Evolutionary conservation across 177 flowering plant genomes (phyloP).

Genomic region (Vitis hybrid): DNA sequence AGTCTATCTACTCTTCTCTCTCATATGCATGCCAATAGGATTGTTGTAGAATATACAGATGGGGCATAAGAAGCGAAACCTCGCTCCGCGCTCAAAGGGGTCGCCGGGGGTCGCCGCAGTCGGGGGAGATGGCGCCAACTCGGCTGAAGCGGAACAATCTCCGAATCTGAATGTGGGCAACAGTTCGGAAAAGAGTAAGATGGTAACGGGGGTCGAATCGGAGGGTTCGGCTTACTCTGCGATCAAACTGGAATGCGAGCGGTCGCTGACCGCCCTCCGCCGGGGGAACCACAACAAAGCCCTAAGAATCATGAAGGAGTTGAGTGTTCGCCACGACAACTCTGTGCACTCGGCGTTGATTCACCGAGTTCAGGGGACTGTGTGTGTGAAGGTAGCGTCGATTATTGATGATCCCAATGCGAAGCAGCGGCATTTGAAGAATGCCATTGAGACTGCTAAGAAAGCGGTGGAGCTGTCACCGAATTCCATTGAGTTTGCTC

Average conservation of each 20-base stretch:
- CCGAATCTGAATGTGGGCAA: background rate
- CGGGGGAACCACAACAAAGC: conserved; percentile 91
- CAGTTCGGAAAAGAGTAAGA: conserved; percentile 6
- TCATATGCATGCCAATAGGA: conserved; percentile 30
- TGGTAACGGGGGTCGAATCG: conserved; percentile 5
- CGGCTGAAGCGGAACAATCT: conserved; percentile 7
- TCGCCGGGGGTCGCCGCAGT: conserved; percentile 18
- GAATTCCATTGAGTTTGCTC: conserved; percentile 78
- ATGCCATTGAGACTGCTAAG: conserved; percentile 68
- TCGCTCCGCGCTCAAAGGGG: conserved; percentile 42
- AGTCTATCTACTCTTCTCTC: conserved; percentile 6
- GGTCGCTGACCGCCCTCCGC: conserved; percentile 66
- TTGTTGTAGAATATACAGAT: conserved; percentile 25
- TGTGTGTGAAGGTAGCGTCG: conserved; percentile 73
- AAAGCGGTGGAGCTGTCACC: conserved; percentile 70
- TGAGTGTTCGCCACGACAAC: conserved; percentile 34
- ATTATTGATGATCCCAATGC: conserved; percentile 68
- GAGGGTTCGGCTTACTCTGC: conserved; percentile 29
- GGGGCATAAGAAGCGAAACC: conserved; percentile 76
- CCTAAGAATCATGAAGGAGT: conserved; percentile 79
- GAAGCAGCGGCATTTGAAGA: conserved; percentile 65
- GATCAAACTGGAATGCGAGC: conserved; percentile 83
- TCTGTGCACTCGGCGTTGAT: conserved; percentile 45
- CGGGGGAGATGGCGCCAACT: background rate
- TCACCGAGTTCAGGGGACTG: conserved; percentile 79